phyloP scores from a whole-genome alignment of 225 moss, liverwort and hornwort genomes.

The Bryum argenteum region DNA sequence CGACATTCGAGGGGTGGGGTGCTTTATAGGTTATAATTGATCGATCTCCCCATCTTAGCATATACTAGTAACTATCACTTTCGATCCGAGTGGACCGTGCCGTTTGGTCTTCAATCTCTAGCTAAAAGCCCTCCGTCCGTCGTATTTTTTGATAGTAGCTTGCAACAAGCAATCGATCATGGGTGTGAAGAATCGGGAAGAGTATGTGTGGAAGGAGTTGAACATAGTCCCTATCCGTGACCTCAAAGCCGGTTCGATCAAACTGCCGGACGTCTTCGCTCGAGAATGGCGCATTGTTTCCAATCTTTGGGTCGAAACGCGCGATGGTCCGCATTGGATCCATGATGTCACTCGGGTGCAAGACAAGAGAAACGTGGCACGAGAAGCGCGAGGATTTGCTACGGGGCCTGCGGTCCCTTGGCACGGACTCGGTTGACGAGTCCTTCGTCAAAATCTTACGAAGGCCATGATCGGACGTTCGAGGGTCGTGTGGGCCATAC shows the following conservation, averaged over 20 bases:
- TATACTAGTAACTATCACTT: too few relatives aligned
- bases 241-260: conserved; percentile 4
- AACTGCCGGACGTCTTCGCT: conserved; percentile 20
- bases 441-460: not conserved
- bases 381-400: not conserved
- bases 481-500: not conserved
- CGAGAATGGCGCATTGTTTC: conserved; percentile 7
- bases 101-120: too few relatives aligned
- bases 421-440: not conserved
- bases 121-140: too few relatives aligned
- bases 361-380: not conserved
- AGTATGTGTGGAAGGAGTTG: conserved; percentile 24
- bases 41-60: too few relatives aligned
- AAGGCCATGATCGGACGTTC: not conserved
- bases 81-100: too few relatives aligned
- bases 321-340: not conserved
- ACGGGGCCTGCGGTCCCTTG: not conserved
- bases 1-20: too few relatives aligned
- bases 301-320: too few relatives aligned
- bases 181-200: conserved; percentile 22
- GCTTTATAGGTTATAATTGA: too few relatives aligned
- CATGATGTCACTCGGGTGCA: not conserved
- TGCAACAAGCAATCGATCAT: too few relatives aligned
- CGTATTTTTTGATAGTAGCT: too few relatives aligned
- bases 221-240: conserved; percentile 4